Evolutionary conservation across 1,139 yeast species (phyloP).

Genomic region (Eremothecium gossypii): DNA sequence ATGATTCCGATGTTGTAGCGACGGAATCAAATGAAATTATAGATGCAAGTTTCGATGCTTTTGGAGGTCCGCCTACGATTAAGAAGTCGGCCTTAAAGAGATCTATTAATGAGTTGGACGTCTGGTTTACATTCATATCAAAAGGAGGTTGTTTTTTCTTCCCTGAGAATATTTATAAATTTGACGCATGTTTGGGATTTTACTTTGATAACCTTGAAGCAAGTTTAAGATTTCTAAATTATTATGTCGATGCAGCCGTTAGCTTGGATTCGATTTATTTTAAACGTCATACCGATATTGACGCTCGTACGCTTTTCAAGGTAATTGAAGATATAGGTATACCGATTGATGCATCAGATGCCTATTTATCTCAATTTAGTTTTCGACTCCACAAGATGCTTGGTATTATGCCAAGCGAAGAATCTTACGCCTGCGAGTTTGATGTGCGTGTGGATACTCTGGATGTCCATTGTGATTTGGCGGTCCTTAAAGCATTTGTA

Average conservation of each 20-base stretch:
- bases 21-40: slow-evolving; percentile 3
- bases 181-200: slow-evolving; percentile 52
- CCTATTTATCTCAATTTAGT: slow-evolving; percentile 34
- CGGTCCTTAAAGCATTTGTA: slow-evolving; percentile 39
- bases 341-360: slow-evolving; percentile 33
- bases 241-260: slow-evolving; percentile 78
- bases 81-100: slow-evolving; percentile 33
- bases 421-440: slow-evolving; percentile 88
- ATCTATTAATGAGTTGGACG: slow-evolving; percentile 67
- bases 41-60: neutral
- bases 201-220: slow-evolving; percentile 59
- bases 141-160: slow-evolving; percentile 59
- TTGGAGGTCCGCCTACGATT: slow-evolving; percentile 3
- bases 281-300: slow-evolving; percentile 32
- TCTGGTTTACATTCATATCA: slow-evolving; percentile 61
- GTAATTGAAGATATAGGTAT: slow-evolving; percentile 11
- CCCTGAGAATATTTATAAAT: slow-evolving; percentile 66
- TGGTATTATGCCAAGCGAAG: slow-evolving; percentile 83
- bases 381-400: slow-evolving; percentile 86
- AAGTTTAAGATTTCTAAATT: slow-evolving; percentile 79
- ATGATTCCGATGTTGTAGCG: slow-evolving; percentile 3
- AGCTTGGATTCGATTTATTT: slow-evolving; percentile 15
- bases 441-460: slow-evolving; percentile 62
- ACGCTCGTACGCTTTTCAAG: slow-evolving; percentile 46
- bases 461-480: slow-evolving; percentile 42